A percentile compares a stretch with the other conserved stretches of the same genome.
Conservation (phyloP, 2,329 filamentous ascomycete species). For the Xylariaceae sp. region DNA sequence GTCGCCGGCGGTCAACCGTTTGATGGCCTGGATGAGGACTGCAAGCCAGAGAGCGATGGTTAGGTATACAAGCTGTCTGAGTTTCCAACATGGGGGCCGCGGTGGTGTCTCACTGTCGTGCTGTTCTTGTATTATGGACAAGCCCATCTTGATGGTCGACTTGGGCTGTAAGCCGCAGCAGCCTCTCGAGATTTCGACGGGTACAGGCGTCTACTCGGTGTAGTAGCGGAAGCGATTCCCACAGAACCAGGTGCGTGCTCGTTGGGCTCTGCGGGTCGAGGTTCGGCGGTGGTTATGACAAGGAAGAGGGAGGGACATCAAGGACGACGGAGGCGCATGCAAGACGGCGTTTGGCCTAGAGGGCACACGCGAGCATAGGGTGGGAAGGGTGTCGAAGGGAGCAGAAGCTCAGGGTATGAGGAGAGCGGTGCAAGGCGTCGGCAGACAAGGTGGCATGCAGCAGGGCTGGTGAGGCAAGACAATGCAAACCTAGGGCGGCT, state of each 20-base stretch:
- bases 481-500: too few relatives aligned
- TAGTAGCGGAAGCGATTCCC: not conserved
- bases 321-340: not conserved
- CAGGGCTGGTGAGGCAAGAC: too few relatives aligned
- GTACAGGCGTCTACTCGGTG: slow-evolving; percentile 1
- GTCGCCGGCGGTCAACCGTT: slow-evolving; percentile 75
- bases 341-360: not conserved
- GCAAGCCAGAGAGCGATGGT: slow-evolving; percentile 10
- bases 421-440: not conserved
- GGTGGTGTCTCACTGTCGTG: slow-evolving; percentile 60
- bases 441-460: too few relatives aligned
- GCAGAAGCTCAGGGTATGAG: not conserved
- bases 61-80: not conserved
- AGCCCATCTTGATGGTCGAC: slow-evolving; percentile 65
- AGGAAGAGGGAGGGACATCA: not conserved
- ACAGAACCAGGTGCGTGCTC: not conserved
- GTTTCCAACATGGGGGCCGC: not conserved
- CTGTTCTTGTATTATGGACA: slow-evolving; percentile 83
- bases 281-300: not conserved
- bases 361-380: not conserved
- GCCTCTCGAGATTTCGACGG: slow-evolving; percentile 8
- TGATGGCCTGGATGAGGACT: slow-evolving; percentile 75
- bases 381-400: not conserved
- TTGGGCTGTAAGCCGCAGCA: slow-evolving; percentile 18
- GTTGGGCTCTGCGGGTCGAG: not conserved